Conservation (phyloP, 1,139 yeast genomes). For the Meyerozyma carpophila region DNA sequence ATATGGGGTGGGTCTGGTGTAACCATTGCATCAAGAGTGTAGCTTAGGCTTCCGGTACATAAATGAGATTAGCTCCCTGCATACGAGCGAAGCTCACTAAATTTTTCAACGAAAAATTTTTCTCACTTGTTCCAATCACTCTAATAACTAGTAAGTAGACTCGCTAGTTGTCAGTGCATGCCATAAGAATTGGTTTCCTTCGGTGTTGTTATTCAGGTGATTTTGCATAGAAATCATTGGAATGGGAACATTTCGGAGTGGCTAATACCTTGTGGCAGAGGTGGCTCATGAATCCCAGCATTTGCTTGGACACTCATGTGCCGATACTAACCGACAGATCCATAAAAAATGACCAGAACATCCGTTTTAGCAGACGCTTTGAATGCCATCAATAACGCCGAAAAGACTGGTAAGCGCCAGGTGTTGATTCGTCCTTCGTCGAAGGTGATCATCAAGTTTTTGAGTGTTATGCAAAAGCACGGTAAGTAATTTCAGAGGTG, state of each 20-base stretch:
- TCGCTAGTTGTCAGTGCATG: not conserved
- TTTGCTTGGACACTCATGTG: conserved; percentile 35
- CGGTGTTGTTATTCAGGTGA: not conserved
- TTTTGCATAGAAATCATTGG: not conserved
- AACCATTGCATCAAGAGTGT: not conserved
- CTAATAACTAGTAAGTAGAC: conserved; percentile 1
- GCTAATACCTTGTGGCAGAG: not conserved
- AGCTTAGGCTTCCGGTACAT: not conserved
- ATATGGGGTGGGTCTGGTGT: not conserved
- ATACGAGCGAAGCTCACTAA: not conserved
- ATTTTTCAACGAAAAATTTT: not conserved
- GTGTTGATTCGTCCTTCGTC: conserved; percentile 98
- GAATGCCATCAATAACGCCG: conserved; percentile 98
- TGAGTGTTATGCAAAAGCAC: conserved; percentile 97
- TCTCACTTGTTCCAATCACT: not conserved
- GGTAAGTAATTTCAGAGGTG: conserved; percentile 31
- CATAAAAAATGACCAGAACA: conserved; percentile 82
- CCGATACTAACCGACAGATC: conserved; percentile 28
- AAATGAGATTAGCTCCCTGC: not conserved
- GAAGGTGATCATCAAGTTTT: conserved; percentile 94
- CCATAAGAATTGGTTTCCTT: not conserved
- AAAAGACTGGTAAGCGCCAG: conserved; percentile 99
- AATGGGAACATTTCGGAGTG: not conserved
- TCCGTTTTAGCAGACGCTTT: conserved; percentile 99
- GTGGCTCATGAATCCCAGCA: conserved; percentile 4